phyloP scores from a whole-genome alignment of 2,329 filamentous ascomycete species.

The Monosporascus cannonballus region DNA sequence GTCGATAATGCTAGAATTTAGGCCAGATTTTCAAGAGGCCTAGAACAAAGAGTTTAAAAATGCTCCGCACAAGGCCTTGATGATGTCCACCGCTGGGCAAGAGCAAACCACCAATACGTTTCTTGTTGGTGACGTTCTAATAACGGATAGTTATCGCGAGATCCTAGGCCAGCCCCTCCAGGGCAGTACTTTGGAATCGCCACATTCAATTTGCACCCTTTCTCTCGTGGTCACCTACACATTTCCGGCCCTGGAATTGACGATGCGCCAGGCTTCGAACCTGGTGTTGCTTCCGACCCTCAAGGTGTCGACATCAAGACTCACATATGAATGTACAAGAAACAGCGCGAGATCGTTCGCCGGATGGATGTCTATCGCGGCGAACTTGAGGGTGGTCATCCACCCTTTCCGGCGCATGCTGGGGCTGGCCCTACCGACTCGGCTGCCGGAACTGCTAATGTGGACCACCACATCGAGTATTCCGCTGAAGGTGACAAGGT shows the following conservation, averaged over 20 bases:
- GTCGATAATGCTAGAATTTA: conserved; percentile 40
- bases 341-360: conserved; percentile 52
- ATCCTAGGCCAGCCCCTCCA: conserved; percentile 29
- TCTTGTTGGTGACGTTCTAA: neutral
- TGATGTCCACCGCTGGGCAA: conserved; percentile 35
- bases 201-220: conserved; percentile 53
- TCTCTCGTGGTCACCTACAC: conserved; percentile 55
- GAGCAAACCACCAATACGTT: conserved; percentile 1
- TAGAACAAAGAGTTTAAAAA: conserved; percentile 51
- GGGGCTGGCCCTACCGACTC: conserved; percentile 28
- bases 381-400: conserved; percentile 36
- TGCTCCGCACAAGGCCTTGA: conserved; percentile 38
- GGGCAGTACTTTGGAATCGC: conserved; percentile 47
- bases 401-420: conserved; percentile 34
- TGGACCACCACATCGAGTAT: conserved; percentile 35
- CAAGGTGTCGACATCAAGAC: conserved; percentile 48
- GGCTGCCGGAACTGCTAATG: conserved; percentile 16
- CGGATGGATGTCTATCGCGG: conserved; percentile 45
- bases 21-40: conserved; percentile 43
- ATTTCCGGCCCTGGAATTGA: conserved; percentile 39
- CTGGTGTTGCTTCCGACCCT: conserved; percentile 47
- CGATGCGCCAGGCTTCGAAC: conserved; percentile 46
- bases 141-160: conserved; percentile 30
- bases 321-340: conserved; percentile 58
- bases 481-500: conserved; percentile 40